These are phyloP conservation scores for Mycena floridula DNA, from an alignment of 768 basidiomycete genomes.

Conservation along the genomic window DNA sequence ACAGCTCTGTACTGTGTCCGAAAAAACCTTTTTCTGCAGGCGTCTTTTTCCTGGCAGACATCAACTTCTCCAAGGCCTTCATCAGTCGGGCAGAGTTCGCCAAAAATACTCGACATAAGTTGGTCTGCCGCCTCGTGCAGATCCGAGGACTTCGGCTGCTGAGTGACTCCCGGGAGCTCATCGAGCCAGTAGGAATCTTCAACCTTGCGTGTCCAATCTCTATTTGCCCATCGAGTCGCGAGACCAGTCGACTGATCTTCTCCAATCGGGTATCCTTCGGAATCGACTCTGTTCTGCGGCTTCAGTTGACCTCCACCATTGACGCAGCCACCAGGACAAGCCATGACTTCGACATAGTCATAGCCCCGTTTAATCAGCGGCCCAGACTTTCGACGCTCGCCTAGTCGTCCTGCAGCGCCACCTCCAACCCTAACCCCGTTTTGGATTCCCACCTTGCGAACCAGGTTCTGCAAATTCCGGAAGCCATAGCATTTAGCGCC, in stretches of 20 bases:
- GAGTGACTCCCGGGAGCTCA: slow-evolving; percentile 18
- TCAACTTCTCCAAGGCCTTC: slow-evolving; percentile 25
- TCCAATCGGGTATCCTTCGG: slow-evolving; percentile 61
- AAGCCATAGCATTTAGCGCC: slow-evolving; percentile 98
- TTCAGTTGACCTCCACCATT: slow-evolving; percentile 92
- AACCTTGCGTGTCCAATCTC: slow-evolving; percentile 75
- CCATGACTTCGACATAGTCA: slow-evolving; percentile 98
- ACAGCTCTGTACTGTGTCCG: slow-evolving; percentile 83
- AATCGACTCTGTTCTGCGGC: slow-evolving; percentile 34
- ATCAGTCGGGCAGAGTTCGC: slow-evolving; percentile 24
- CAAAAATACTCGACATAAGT: slow-evolving; percentile 22
- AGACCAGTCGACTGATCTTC: slow-evolving; percentile 53
- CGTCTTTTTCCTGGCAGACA: slow-evolving; percentile 39
- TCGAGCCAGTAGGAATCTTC: slow-evolving; percentile 79
- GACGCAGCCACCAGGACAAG: slow-evolving; percentile 95
- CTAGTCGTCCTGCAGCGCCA: slow-evolving; percentile 57
- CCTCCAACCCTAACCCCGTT: slow-evolving; percentile 65
- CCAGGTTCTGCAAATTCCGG: slow-evolving; percentile 94
- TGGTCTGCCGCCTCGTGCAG: slow-evolving; percentile 28
- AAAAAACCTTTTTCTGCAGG: slow-evolving; percentile 42
- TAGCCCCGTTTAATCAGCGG: slow-evolving; percentile 44
- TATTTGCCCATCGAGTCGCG: slow-evolving; percentile 69
- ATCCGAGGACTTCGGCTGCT: slow-evolving; percentile 8
- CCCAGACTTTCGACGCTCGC: slow-evolving; percentile 23
- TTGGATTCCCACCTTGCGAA: slow-evolving; percentile 86